Evolutionary conservation across 352 stramenopile species (phyloP).

Genomic region (Globisporangium okanoganense): DNA sequence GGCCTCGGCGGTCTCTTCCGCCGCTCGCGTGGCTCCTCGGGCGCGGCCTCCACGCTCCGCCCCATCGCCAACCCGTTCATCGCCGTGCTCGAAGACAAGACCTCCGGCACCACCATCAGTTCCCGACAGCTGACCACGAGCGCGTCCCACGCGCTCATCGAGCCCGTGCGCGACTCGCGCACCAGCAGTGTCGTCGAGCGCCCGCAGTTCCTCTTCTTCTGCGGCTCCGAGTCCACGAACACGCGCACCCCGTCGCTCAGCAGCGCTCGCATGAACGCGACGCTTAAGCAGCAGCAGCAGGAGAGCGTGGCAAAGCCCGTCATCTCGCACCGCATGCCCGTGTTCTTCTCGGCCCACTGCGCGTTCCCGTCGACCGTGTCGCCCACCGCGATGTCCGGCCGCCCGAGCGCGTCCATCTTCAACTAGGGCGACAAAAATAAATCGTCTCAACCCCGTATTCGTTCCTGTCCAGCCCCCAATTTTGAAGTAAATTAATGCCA

Average conservation of each 20-base stretch:
- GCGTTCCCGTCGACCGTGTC: constrained; percentile 17
- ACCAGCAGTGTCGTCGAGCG: constrained; percentile 42
- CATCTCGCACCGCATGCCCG: constrained; percentile 66
- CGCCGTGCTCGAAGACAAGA: constrained; percentile 8
- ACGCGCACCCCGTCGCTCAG: constrained; percentile 7
- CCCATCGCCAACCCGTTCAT: constrained; percentile 26
- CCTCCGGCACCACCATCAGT: background rate
- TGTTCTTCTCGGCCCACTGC: constrained; percentile 46
- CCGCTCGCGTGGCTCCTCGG: constrained; percentile 11
- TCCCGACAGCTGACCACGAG: background rate
- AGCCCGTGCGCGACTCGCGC: constrained; percentile 11
- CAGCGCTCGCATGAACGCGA: constrained; percentile 12
- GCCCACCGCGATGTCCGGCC: constrained; percentile 19
- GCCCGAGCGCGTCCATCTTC: constrained; percentile 21
- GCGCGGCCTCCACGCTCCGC: constrained; percentile 21
- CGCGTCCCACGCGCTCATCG: background rate
- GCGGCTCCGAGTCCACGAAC: constrained; percentile 42
- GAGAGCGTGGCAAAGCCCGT: constrained; percentile 21
- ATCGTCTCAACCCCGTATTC: background rate
- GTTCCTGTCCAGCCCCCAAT: background rate
- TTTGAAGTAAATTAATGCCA: constrained; percentile 9
- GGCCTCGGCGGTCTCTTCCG: constrained; percentile 58
- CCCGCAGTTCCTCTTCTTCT: constrained; percentile 78
- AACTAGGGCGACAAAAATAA: constrained; percentile 10
- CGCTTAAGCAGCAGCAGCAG: constrained; percentile 6